Evolutionary conservation across 192 early-diverging fungal species (phyloP).

Genomic region (Physocladia obscura): DNA sequence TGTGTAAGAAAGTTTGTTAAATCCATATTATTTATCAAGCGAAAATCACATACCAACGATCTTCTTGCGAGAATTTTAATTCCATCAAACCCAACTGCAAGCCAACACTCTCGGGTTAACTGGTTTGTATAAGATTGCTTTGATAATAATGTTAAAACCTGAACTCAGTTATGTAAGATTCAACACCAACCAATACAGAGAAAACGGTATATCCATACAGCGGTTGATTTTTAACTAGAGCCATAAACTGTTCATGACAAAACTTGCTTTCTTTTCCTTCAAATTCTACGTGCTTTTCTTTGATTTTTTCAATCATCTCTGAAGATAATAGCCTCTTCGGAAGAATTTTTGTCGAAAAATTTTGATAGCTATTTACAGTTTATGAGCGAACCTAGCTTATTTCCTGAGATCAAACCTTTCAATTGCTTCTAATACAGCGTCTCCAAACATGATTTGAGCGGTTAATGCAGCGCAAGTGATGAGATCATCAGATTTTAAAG

Average conservation of each 20-base stretch:
- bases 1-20: slow-evolving; percentile 23
- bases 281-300: slow-evolving; percentile 14
- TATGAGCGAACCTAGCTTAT: too few species aligned
- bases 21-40: background rate
- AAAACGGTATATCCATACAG: slow-evolving; percentile 47
- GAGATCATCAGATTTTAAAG: slow-evolving; percentile 35
- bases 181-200: slow-evolving; percentile 39
- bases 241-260: slow-evolving; percentile 31
- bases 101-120: slow-evolving; percentile 47
- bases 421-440: slow-evolving; percentile 24
- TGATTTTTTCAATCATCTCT: slow-evolving; percentile 12
- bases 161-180: background rate
- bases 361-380: slow-evolving; percentile 20
- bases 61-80: slow-evolving; percentile 43
- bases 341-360: slow-evolving; percentile 25
- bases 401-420: slow-evolving; percentile 31
- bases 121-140: slow-evolving; percentile 52
- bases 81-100: slow-evolving; percentile 38
- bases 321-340: slow-evolving; percentile 17
- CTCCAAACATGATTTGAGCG: slow-evolving; percentile 41
- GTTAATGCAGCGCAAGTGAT: slow-evolving; percentile 26
- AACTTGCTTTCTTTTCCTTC: slow-evolving; percentile 2
- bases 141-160: background rate
- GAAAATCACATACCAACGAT: slow-evolving; percentile 31
- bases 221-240: slow-evolving; percentile 33